Percentiles rank a stretch among this genome's conserved stretches.
Evolutionary conservation across 306 rosid species (phyloP).

Genomic region (Cucumis hystrix): DNA sequence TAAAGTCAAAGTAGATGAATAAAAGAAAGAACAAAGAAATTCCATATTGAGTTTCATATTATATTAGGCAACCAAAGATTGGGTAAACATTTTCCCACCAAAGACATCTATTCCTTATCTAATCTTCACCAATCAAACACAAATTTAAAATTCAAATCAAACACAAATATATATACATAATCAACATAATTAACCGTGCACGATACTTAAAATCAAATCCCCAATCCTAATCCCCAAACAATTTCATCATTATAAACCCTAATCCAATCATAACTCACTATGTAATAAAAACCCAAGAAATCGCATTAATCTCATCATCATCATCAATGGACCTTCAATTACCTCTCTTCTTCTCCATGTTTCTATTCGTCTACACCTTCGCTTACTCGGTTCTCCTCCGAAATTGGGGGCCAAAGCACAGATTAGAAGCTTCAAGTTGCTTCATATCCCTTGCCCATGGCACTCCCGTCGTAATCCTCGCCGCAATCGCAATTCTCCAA

Average conservation of each 20-base stretch:
- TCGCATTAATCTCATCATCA: neutral
- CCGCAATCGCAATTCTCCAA: slow-evolving; percentile 10
- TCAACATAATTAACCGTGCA: neutral
- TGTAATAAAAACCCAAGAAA: neutral
- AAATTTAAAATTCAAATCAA: neutral
- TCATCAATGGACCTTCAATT: slow-evolving; percentile 19
- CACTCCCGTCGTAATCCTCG: slow-evolving; percentile 24
- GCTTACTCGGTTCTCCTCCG: slow-evolving; percentile 18
- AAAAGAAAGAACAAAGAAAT: too few relatives aligned
- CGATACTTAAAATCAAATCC: neutral
- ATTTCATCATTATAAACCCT: neutral
- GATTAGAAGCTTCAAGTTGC: slow-evolving; percentile 34
- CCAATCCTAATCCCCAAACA: neutral
- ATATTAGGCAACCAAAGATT: neutral
- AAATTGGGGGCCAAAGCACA: slow-evolving; percentile 24
- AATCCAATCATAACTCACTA: neutral
- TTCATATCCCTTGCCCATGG: slow-evolving; percentile 38
- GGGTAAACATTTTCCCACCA: neutral
- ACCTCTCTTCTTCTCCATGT: slow-evolving; percentile 22
- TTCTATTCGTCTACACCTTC: slow-evolving; percentile 16
- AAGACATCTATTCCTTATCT: neutral
- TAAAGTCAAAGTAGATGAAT: too few relatives aligned
- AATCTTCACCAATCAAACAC: neutral
- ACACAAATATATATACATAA: neutral
- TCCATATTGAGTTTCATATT: neutral